Evolutionary conservation across 345 rosid genomes (phyloP).

Genomic region (Brassica juncea): DNA sequence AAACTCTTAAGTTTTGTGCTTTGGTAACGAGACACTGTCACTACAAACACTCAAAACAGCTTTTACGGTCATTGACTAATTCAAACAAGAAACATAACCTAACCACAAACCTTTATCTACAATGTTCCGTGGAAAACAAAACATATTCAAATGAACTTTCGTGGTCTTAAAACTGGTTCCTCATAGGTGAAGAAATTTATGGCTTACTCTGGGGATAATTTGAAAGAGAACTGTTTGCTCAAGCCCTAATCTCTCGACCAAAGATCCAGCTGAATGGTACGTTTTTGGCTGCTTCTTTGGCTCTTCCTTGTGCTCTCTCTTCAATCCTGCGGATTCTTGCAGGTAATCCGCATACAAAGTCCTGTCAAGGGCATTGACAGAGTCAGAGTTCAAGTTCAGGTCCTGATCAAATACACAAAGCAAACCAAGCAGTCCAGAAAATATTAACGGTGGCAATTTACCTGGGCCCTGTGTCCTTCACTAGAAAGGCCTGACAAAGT

Average conservation of each 20-base stretch:
- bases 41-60: conserved; percentile 21
- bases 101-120: conserved; percentile 37
- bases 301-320: conserved; percentile 64
- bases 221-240: neutral
- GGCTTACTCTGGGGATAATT: conserved; percentile 11
- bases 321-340: conserved; percentile 58
- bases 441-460: conserved; percentile 24
- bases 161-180: conserved; percentile 23
- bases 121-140: conserved; percentile 26
- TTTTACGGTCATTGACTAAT: neutral
- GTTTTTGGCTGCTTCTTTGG: conserved; percentile 46
- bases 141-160: conserved; percentile 31
- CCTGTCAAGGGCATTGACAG: conserved; percentile 24
- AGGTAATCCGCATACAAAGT: conserved; percentile 60
- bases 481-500: conserved; percentile 57
- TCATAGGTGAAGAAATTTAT: conserved; percentile 13
- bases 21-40: conserved; percentile 25
- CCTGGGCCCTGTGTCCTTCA: conserved; percentile 55
- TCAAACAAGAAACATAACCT: conserved; percentile 33
- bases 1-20: conserved; percentile 16
- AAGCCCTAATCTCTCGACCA: conserved; percentile 50
- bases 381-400: conserved; percentile 11
- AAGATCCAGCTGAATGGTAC: conserved; percentile 68
- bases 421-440: neutral
- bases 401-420: neutral